phyloP scores from a whole-genome alignment of 2,329 filamentous ascomycete species.

The Botrytis tulipae region DNA sequence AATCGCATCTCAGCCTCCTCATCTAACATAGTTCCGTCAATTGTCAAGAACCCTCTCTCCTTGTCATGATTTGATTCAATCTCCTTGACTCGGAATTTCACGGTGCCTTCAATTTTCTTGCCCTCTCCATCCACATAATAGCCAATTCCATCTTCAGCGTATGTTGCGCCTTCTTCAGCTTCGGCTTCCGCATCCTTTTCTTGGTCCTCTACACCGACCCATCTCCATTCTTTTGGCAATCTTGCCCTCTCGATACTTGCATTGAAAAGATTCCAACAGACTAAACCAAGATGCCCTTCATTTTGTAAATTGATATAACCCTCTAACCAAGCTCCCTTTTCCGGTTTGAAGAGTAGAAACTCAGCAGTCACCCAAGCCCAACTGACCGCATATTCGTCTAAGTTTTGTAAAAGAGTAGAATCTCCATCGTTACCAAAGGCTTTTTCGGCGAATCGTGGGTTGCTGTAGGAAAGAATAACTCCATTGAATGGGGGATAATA shows the following conservation, averaged over 20 bases:
- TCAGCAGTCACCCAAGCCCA: constrained; percentile 89
- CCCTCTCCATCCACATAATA: constrained; percentile 76
- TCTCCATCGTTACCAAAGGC: constrained; percentile 53
- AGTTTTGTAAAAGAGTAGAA: constrained; percentile 49
- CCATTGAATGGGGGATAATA: constrained; percentile 72
- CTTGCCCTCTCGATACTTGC: constrained; percentile 77
- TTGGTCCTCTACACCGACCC: constrained; percentile 55
- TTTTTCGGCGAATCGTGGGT: constrained; percentile 62
- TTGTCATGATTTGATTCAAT: constrained; percentile 77
- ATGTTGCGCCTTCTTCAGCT: constrained; percentile 40
- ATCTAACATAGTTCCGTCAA: constrained; percentile 83
- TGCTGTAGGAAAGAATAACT: constrained; percentile 72
- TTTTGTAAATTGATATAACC: constrained; percentile 84
- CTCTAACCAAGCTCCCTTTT: constrained; percentile 69
- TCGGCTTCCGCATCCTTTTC: constrained; percentile 39
- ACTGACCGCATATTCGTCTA: constrained; percentile 81
- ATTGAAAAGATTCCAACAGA: constrained; percentile 91
- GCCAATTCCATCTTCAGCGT: constrained; percentile 58
- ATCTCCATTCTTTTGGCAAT: constrained; percentile 77
- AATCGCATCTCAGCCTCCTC: constrained; percentile 63
- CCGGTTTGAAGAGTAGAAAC: constrained; percentile 78
- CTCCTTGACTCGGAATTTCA: constrained; percentile 78
- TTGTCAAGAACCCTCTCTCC: constrained; percentile 75
- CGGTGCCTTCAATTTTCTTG: constrained; percentile 64
- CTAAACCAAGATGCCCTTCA: constrained; percentile 82